Percentiles rank a stretch among this genome's conserved stretches.
Conservation (phyloP, 495 filamentous ascomycete genomes). For the Trichoderma erinaceum region DNA sequence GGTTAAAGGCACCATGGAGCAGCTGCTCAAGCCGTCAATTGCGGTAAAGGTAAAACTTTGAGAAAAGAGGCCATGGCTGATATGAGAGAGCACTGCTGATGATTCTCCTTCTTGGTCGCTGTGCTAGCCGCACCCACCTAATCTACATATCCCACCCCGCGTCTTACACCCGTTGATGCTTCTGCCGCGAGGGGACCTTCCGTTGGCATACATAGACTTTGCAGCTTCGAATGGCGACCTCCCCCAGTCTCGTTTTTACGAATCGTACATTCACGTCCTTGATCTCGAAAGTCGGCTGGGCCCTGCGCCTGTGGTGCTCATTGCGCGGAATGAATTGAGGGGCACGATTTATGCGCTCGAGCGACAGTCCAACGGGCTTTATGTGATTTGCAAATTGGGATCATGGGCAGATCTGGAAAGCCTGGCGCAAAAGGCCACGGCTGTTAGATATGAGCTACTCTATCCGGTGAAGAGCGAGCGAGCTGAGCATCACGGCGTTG, state of each 20-base stretch:
- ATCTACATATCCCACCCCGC: conserved; percentile 50
- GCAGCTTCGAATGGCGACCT: conserved; percentile 44
- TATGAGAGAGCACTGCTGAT: conserved; percentile 19
- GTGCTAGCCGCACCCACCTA: conserved; percentile 53
- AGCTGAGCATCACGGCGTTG: conserved; percentile 15
- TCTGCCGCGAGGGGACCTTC: conserved; percentile 54
- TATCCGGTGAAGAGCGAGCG: conserved; percentile 14
- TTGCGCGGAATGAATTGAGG: conserved; percentile 56
- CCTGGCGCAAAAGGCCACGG: conserved; percentile 37
- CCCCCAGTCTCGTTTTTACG: conserved; percentile 49
- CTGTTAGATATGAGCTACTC: conserved; percentile 29
- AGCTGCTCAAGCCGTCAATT: conserved; percentile 42
- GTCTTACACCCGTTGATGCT: conserved; percentile 55
- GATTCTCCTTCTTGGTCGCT: conserved; percentile 10
- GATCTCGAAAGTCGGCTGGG: conserved; percentile 51
- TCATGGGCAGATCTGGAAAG: conserved; percentile 53
- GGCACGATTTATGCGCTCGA: conserved; percentile 65
- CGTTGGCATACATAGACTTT: conserved; percentile 56
- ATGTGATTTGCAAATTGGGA: conserved; percentile 64
- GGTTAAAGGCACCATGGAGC: conserved; percentile 32
- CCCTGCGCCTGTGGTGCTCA: conserved; percentile 52
- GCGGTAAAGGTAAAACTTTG: conserved; percentile 37
- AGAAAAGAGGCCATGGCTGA: conserved; percentile 2
- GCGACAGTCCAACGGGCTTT: conserved; percentile 58
- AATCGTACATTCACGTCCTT: conserved; percentile 55